A percentile compares a stretch with the other conserved stretches of the same genome.
Evolutionary conservation across 495 filamentous ascomycete species (phyloP).

Genomic region (Penicillium subrubescens): DNA sequence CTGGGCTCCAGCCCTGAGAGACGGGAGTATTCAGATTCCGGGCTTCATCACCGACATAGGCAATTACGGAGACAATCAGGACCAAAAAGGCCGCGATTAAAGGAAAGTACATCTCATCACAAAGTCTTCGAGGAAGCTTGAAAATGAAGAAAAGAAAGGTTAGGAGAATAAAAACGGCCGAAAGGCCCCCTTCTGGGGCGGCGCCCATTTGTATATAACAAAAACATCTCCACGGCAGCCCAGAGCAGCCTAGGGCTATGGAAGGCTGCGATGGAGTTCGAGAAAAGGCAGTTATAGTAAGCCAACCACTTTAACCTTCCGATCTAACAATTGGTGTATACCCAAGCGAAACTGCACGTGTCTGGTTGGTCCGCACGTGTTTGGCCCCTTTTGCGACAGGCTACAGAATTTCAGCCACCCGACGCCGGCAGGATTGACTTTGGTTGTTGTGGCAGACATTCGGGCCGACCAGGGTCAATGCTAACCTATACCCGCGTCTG

Average conservation of each 20-base stretch:
- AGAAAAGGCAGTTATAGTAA: neutral
- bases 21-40: neutral
- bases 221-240: neutral
- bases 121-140: neutral
- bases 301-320: neutral
- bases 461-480: neutral
- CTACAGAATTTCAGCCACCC: neutral
- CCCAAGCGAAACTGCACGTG: neutral
- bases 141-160: neutral
- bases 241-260: neutral
- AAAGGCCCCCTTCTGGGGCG: neutral
- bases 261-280: neutral
- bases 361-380: neutral
- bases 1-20: neutral
- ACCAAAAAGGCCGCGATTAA: neutral
- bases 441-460: neutral
- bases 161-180: neutral
- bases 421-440: neutral
- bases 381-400: neutral
- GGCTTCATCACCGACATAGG: neutral
- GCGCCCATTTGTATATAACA: neutral
- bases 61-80: neutral
- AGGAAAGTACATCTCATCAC: neutral
- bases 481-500: neutral
- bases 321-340: neutral